Base-by-base conservation (phyloP, 2,329 filamentous ascomycete genomes). In the Monosporascus sp. region DNA sequence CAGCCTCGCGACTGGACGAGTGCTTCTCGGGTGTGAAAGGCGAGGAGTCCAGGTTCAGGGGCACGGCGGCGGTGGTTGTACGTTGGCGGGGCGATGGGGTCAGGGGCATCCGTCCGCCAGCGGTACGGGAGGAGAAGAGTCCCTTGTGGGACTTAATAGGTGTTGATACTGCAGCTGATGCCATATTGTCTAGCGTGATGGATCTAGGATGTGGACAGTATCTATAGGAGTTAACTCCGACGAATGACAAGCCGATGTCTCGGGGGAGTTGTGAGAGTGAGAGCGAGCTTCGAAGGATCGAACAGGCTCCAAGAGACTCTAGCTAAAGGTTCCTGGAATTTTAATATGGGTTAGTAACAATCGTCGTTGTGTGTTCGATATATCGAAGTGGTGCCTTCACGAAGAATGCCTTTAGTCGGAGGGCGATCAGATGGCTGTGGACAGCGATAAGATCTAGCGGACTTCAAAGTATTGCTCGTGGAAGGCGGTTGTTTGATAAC, bases 71-170 rank as follows among this genome's bases (percentile, higher is more conserved):
- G 48, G 75, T 77, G 35, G 77, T 73, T 36, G 78, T 77, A 60
- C 85, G 82, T 58, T 79, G 75, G 62, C 86, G 84, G 54, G 94
- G 94, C 54, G 93, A 97, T 35, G 94, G 93, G 4, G 93, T 97
- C 69, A 99, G 77, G 64, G 94, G 92, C 80, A 96, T 92, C 58
- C 94, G 90, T 70, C 92, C 91, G 75, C 93, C 92, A 72, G 92
- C 94, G 70, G 92, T 94, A 71, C 91, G 91, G 63, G 89, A 85
- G 62, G 88, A 91, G 78, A 97, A 97, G 66, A 97, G 82, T 55
- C 91, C 90, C 75, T 88, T 86, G 74, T 96, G 93, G 81, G 89
- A 94, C 82, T 97, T 97, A 70, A 94, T 80, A 56, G 94, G 94
- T 57, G 94, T 97, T 66, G 90, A 89, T 73, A 97, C 85, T 69